Base-by-base conservation (phyloP, 148 eudicot genomes). In the Pouteria glomerata region DNA sequence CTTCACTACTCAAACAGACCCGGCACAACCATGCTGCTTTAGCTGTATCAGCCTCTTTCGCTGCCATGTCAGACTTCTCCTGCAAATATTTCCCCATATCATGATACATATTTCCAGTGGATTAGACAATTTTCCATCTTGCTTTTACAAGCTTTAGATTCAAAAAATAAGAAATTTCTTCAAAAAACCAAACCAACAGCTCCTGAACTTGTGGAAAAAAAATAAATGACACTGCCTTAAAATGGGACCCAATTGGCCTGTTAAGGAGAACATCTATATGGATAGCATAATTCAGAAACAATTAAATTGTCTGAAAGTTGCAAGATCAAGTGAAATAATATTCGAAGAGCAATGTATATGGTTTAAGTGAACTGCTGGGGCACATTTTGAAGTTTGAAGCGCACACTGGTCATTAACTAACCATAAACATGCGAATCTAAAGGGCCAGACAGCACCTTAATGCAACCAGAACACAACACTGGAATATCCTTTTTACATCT, bases 21-120 rank as follows among this genome's bases (percentile, higher is more conserved):
- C 99, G 87, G 79, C 99, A 95, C 44, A 81, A 82, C 99, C 99
- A 95, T 68, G 99, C 90, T 55, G 90, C 79, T 86, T 95, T 95
- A 45, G 99, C 99, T 24, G 85, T 81, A 55, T 95, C 99, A 47
- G 96, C 99, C 84, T 95, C 99, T 81, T 79, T 95, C 19, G 85
- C 76, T 16, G 96, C 97, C 81, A 78, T 72, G 23, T 95, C 99
- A 58, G 88, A 90, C 76, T 83, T 95, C 52, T 90, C 96, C 99
- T 95, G 85, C 73, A 84, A 58, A 21, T 48, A 45, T 34, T 45
- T 30, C 62, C 57, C 60, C 30, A 33, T 33, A 23, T 57, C 35
- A 76, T 30, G 50, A 63, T 58, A 51, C 21, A 51, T 23, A 16
- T 56, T 8, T 57, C 51, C 3, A 66, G 52, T 2, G 21, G n/a